phyloP scores from a whole-genome alignment of 371 early-diverging fungal genomes.

The Mortierella sp. region DNA sequence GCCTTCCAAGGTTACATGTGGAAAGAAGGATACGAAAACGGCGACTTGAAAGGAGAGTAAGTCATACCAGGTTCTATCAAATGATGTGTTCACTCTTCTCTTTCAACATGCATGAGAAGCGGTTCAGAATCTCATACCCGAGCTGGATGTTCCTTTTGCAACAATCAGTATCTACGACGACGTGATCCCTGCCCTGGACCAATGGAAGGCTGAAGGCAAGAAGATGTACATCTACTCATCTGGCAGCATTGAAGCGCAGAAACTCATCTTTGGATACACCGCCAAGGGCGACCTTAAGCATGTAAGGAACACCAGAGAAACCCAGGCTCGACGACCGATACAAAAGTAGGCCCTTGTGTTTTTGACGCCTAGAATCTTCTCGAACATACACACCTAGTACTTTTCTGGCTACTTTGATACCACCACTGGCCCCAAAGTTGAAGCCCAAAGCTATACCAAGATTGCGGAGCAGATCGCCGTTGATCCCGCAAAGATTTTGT shows the following conservation, averaged over 20 bases:
- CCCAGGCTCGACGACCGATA: too few species aligned
- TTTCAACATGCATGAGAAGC: too few species aligned
- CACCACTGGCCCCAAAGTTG: constrained; percentile 80
- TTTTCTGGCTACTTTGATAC: constrained; percentile 94
- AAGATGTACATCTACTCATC: constrained; percentile 93
- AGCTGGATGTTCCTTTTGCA: not conserved
- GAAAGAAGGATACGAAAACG: constrained; percentile 84
- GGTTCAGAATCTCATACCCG: not conserved
- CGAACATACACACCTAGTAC: constrained; percentile 54
- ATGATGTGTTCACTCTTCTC: too few species aligned
- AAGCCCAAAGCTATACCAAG: constrained; percentile 70
- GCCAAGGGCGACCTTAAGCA: constrained; percentile 83
- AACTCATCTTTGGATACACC: constrained; percentile 85
- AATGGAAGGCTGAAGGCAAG: constrained; percentile 71
- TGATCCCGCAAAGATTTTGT: constrained; percentile 70
- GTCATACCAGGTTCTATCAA: constrained; percentile 35
- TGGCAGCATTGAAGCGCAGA: constrained; percentile 93
- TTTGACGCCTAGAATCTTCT: too few species aligned
- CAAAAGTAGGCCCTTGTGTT: too few species aligned
- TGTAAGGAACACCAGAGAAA: too few species aligned
- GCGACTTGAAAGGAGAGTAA: constrained; percentile 81
- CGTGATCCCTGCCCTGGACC: constrained; percentile 78
- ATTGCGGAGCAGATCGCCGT: constrained; percentile 78
- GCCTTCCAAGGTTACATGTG: constrained; percentile 96
- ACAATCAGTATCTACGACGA: constrained; percentile 80